A percentile compares a stretch with the other conserved stretches of the same genome.
phyloP scores from a whole-genome alignment of 257 asterid genomes.

The Salvia splendens region DNA sequence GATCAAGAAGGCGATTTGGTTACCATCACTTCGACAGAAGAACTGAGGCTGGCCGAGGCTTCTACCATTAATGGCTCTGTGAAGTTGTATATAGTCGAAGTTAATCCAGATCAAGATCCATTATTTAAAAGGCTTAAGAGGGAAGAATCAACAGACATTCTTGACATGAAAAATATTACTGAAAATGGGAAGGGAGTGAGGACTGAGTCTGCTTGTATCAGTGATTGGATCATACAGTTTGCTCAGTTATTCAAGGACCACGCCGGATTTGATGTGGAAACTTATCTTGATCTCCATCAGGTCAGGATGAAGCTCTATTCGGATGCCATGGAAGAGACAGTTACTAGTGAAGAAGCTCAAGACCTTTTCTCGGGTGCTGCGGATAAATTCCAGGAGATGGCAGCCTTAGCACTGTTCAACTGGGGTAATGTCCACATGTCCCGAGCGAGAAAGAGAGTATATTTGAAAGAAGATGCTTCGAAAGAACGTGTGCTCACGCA shows the following conservation, averaged over 20 bases:
- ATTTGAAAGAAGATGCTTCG: conserved; percentile 58
- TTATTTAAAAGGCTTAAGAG: conserved; percentile 41
- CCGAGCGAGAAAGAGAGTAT: conserved; percentile 66
- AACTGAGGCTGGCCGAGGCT: conserved; percentile 82
- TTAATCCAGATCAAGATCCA: conserved; percentile 69
- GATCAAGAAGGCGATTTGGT: conserved; percentile 91
- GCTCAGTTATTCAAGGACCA: conserved; percentile 70
- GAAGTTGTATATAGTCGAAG: conserved; percentile 70
- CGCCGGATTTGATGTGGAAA: conserved; percentile 70
- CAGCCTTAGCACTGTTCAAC: conserved; percentile 83
- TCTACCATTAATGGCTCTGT: conserved; percentile 57
- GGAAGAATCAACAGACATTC: conserved; percentile 25
- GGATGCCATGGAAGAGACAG: conserved; percentile 80
- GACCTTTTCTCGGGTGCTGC: conserved; percentile 57
- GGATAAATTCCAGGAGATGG: conserved; percentile 81
- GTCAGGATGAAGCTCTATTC: conserved; percentile 69
- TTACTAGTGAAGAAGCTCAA: conserved; percentile 87
- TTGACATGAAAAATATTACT: conserved; percentile 28
- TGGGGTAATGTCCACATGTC: conserved; percentile 87
- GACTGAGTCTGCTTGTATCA: conserved; percentile 52
- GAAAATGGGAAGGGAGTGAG: conserved; percentile 25
- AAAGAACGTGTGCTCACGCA: conserved; percentile 48
- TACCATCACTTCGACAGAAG: conserved; percentile 75
- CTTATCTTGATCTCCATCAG: conserved; percentile 73
- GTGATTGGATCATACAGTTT: conserved; percentile 80